Evolutionary conservation across 306 rosid genomes (phyloP).

Genomic region (Delonix regia): DNA sequence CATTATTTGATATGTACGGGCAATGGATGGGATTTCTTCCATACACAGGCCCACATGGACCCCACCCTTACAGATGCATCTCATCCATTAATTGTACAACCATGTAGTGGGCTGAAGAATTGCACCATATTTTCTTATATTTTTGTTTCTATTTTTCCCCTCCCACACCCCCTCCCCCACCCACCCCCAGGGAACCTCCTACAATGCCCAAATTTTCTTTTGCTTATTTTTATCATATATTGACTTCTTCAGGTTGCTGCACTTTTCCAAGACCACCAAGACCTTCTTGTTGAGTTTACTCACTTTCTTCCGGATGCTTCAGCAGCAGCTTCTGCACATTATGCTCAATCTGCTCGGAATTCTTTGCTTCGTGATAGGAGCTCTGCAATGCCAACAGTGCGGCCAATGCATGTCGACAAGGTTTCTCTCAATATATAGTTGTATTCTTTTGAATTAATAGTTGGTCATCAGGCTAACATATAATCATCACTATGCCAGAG

Average conservation of each 20-base stretch:
- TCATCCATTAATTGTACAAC: not conserved
- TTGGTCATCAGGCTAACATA: slow-evolving; percentile 38
- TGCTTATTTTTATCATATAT: slow-evolving; percentile 29
- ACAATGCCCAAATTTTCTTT: not conserved
- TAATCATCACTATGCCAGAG: slow-evolving; percentile 56
- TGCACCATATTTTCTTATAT: slow-evolving; percentile 8
- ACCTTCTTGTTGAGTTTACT: slow-evolving; percentile 83
- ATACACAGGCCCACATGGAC: not conserved
- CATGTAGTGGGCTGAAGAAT: not conserved
- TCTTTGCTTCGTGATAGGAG: slow-evolving; percentile 75
- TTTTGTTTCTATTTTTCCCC: not conserved
- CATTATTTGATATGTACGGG: not conserved
- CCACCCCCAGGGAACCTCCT: too few relatives aligned
- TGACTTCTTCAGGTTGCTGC: slow-evolving; percentile 72
- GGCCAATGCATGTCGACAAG: slow-evolving; percentile 80
- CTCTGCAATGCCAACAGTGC: slow-evolving; percentile 69
- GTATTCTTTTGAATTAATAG: slow-evolving; percentile 24
- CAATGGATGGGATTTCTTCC: not conserved
- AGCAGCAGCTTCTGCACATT: slow-evolving; percentile 61
- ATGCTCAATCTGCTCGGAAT: slow-evolving; percentile 61
- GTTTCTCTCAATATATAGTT: slow-evolving; percentile 42
- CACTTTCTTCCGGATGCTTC: slow-evolving; percentile 93
- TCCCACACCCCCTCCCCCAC: too few relatives aligned
- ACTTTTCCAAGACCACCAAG: slow-evolving; percentile 83
- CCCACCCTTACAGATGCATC: not conserved